These are phyloP conservation scores for Saccharomyces hybrid DNA, from an alignment of 1,139 yeast species.

Conservation along the genomic window DNA sequence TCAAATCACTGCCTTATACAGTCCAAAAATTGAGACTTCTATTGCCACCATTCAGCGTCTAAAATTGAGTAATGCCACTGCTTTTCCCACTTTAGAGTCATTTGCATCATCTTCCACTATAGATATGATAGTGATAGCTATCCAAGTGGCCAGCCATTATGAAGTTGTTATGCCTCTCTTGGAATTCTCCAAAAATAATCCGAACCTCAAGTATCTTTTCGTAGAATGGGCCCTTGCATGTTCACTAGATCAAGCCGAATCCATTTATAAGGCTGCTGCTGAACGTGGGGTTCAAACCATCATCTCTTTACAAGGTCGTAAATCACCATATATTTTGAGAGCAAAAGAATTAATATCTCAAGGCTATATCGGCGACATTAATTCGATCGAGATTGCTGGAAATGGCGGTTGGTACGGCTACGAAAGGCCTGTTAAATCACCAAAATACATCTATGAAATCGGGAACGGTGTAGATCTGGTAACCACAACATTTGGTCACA, in stretches of 20 bases:
- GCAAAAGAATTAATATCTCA: constrained; percentile 25
- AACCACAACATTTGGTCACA: constrained; percentile 25
- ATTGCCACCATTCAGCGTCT: constrained; percentile 18
- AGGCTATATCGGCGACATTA: constrained; percentile 26
- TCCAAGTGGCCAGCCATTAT: constrained; percentile 17
- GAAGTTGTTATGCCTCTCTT: constrained; percentile 14
- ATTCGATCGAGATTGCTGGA: constrained; percentile 24
- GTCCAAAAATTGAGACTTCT: constrained; percentile 15
- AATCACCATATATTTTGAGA: constrained; percentile 25
- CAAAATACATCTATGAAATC: constrained; percentile 20
- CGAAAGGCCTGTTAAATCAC: constrained; percentile 22
- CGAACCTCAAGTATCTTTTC: constrained; percentile 20
- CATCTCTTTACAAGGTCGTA: constrained; percentile 25
- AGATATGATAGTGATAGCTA: constrained; percentile 24
- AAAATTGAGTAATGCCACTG: constrained; percentile 20
- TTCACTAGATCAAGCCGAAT: constrained; percentile 20
- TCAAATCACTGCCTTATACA: constrained; percentile 22
- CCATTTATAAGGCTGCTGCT: constrained; percentile 18
- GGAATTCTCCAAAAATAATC: constrained; percentile 17
- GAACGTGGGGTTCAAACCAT: constrained; percentile 22
- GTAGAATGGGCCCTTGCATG: constrained; percentile 26
- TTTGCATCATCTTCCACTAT: constrained; percentile 19
- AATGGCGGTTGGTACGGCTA: constrained; percentile 30
- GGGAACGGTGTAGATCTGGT: constrained; percentile 23
- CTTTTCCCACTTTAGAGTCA: constrained; percentile 18